A percentile compares a stretch with the other conserved stretches of the same genome.
Conservation (phyloP, 148 eudicot genomes). For the Persicaria tinctoria region DNA sequence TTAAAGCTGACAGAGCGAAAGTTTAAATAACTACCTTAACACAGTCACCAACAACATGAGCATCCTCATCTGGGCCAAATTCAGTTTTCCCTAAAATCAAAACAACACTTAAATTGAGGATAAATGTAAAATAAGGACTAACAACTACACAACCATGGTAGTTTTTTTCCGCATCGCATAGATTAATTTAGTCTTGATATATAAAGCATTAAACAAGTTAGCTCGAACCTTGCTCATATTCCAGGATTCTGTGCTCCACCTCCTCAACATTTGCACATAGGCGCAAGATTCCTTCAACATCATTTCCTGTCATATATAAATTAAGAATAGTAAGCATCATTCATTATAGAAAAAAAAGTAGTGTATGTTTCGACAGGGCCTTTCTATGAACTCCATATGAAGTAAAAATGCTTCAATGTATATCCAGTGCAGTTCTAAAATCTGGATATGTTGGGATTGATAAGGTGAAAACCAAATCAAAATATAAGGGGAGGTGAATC, state of each 20-base stretch:
- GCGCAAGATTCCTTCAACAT: constrained; percentile 91
- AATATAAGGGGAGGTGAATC: no score
- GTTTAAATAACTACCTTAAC: constrained; percentile 58
- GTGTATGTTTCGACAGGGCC: neutral
- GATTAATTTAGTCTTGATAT: neutral
- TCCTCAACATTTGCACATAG: constrained; percentile 98
- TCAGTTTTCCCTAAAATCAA: constrained; percentile 70
- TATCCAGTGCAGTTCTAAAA: no score
- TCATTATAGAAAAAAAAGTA: neutral
- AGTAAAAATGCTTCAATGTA: neutral
- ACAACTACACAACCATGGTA: neutral
- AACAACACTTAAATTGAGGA: neutral
- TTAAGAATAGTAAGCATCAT: constrained; percentile 3
- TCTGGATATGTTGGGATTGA: no score
- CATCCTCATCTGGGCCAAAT: constrained; percentile 88
- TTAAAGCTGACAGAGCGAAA: neutral
- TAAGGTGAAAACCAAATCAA: no score
- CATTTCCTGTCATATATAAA: constrained; percentile 41
- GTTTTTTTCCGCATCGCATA: neutral
- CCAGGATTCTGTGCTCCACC: constrained; percentile 93
- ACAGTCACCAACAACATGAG: constrained; percentile 97
- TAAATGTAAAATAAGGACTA: neutral
- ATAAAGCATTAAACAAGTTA: neutral
- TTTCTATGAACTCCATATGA: constrained; percentile 10
- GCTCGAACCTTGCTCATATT: constrained; percentile 79